These are phyloP conservation scores for Mycena epipterygia DNA, from an alignment of 768 basidiomycete species.

Conservation along the genomic window DNA sequence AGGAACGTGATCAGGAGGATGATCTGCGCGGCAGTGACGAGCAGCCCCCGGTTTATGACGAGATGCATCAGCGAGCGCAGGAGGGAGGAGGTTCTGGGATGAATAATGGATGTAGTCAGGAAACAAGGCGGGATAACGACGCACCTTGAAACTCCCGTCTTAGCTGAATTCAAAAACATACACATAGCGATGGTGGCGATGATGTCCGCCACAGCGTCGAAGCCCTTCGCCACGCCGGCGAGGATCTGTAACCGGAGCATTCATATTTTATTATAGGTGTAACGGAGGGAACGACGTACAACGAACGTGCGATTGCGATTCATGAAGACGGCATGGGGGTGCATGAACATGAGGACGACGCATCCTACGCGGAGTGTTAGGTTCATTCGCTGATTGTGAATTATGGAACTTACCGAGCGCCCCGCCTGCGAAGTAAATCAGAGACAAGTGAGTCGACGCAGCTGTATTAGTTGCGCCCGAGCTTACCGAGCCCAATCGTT, in stretches of 20 bases:
- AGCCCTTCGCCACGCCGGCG: slow-evolving; percentile 60
- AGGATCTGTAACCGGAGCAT: slow-evolving; percentile 48
- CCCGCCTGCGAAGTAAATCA: not conserved
- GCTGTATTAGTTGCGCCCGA: not conserved
- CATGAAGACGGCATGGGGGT: not conserved
- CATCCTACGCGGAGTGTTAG: not conserved
- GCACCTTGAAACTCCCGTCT: slow-evolving; percentile 55
- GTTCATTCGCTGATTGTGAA: slow-evolving; percentile 34
- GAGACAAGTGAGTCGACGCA: too few relatives aligned
- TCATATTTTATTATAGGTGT: not conserved
- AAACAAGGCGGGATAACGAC: slow-evolving; percentile 16
- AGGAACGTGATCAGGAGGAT: slow-evolving; percentile 58
- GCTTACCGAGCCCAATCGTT: not conserved
- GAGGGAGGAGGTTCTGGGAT: slow-evolving; percentile 53
- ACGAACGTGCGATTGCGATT: not conserved
- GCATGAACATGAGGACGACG: not conserved
- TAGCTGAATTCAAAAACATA: slow-evolving; percentile 50
- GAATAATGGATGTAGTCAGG: not conserved
- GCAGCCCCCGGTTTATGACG: slow-evolving; percentile 57
- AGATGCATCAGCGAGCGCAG: slow-evolving; percentile 56
- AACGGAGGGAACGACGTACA: not conserved
- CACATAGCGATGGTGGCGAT: slow-evolving; percentile 62
- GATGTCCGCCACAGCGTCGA: slow-evolving; percentile 58
- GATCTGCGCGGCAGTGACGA: slow-evolving; percentile 60
- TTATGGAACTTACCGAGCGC: not conserved